These are phyloP conservation scores for Phaseolus coccineus DNA, from an alignment of 331 rosid genomes.

Conservation along the genomic window DNA sequence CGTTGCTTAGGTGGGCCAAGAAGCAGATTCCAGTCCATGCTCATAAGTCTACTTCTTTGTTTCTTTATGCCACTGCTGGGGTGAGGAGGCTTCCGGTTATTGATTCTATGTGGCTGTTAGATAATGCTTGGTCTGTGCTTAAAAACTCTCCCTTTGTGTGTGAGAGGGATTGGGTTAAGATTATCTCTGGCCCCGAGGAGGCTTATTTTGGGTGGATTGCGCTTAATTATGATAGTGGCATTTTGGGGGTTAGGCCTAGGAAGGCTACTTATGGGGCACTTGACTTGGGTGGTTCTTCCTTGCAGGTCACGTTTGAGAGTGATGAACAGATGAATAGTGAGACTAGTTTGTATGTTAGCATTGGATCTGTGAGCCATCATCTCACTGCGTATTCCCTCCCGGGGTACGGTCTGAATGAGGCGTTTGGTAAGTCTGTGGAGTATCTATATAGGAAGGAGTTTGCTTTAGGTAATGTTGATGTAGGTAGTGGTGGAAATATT, in stretches of 20 bases:
- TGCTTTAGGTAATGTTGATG: conserved; percentile 49
- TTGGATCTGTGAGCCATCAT: conserved; percentile 84
- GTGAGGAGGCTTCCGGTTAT: conserved; percentile 77
- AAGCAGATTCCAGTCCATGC: conserved; percentile 80
- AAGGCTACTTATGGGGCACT: conserved; percentile 89
- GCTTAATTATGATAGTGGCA: conserved; percentile 72
- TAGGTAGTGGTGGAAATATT: conserved; percentile 49
- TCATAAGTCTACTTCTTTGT: conserved; percentile 73
- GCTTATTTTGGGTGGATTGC: conserved; percentile 98
- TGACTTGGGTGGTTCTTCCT: conserved; percentile 93
- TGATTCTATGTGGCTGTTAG: conserved; percentile 83
- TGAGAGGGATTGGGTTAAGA: conserved; percentile 75
- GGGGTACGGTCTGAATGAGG: conserved; percentile 92
- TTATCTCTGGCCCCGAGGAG: conserved; percentile 86
- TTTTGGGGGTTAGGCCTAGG: conserved; percentile 78
- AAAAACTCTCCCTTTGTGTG: conserved; percentile 77
- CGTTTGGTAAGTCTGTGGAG: conserved; percentile 84
- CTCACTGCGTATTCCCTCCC: conserved; percentile 89
- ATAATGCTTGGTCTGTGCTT: conserved; percentile 82
- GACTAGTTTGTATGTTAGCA: conserved; percentile 77
- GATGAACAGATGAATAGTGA: conserved; percentile 60
- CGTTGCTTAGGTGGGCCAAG: conserved; percentile 85
- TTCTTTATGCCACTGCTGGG: conserved; percentile 93
- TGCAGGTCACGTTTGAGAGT: conserved; percentile 98
- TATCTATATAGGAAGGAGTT: conserved; percentile 63